Conservation (phyloP, 495 filamentous ascomycete genomes). For the Penicillium manginii region DNA sequence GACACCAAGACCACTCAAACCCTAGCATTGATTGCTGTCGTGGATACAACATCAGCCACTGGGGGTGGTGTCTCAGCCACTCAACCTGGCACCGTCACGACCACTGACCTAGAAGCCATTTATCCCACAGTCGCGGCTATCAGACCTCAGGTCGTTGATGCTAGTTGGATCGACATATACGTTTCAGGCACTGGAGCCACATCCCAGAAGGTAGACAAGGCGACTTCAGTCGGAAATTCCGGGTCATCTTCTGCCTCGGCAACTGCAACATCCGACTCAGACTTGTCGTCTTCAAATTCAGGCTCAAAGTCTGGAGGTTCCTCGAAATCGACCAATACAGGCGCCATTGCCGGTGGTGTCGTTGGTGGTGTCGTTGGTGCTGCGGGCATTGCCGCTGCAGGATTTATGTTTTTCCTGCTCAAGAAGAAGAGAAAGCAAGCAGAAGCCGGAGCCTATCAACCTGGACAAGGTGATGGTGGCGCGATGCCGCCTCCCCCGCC, state of each 20-base stretch:
- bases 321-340: conserved; percentile 8
- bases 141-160: conserved; percentile 9
- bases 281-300: neutral
- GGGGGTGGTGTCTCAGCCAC: neutral
- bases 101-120: neutral
- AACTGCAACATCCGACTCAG: neutral
- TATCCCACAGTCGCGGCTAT: conserved; percentile 11
- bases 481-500: conserved; percentile 3
- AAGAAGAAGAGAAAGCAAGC: conserved; percentile 16
- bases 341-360: conserved; percentile 20
- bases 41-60: neutral
- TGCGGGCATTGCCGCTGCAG: conserved; percentile 14
- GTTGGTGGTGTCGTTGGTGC: conserved; percentile 22
- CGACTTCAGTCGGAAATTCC: neutral
- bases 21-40: conserved; percentile 6
- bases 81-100: neutral
- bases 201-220: neutral
- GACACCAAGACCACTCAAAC: conserved; percentile 4
- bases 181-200: conserved; percentile 6
- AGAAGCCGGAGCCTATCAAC: neutral
- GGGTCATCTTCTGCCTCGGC: neutral
- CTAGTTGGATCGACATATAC: conserved; percentile 4
- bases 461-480: neutral
- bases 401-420: conserved; percentile 13
- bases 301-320: neutral